Evolutionary conservation across 139 green algal genomes (phyloP), one percentile per base, ranked within the genome.

Genomic region (Chlorella sp.): DNA sequence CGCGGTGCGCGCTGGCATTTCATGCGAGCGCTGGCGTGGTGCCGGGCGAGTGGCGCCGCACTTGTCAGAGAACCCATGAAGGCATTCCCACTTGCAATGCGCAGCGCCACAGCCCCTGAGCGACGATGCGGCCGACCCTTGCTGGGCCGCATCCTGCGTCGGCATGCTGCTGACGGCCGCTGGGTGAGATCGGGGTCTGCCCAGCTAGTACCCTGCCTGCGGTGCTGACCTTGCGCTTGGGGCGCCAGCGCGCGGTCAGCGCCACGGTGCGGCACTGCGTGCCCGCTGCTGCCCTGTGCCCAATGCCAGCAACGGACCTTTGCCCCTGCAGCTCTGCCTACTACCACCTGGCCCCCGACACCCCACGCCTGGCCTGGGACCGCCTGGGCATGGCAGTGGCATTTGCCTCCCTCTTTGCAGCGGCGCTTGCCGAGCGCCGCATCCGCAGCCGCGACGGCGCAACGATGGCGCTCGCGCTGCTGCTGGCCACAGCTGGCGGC

Each of bases 291-390:
- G 2, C 59, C 59, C 59, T 38, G n/a, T 42, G 21, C n/a, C n/a
- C n/a, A n/a, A n/a, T n/a, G n/a, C n/a, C n/a, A n/a, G n/a, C n/a
- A n/a, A n/a, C n/a, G n/a, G n/a, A n/a, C n/a, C n/a, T n/a, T n/a
- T n/a, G n/a, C n/a, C n/a, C n/a, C n/a, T n/a, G n/a, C 9, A 41
- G 63, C 42, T 50, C 33, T 5, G 46, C 67, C 0, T 15, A 6
- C 48, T 73, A 73, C 48, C 67, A 73, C 35, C 19, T 61, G 7
- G 19, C 6, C 33, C 67, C 66, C 35, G 38, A 14, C 67, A 73
- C 12, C 23, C 21, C 21, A 21, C 48, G 25, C 7, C 48, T 73
- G 48, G 67, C 35, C 14, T 61, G 35, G 33, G 67, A 73, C 67
- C 33, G 67, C 29, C 3, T 9, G 58, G 17, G 56, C 56, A 55